Percentiles rank a stretch among this genome's conserved stretches.
phyloP scores from a whole-genome alignment of 495 filamentous ascomycete species.

The Saxophila tyrrhenica region DNA sequence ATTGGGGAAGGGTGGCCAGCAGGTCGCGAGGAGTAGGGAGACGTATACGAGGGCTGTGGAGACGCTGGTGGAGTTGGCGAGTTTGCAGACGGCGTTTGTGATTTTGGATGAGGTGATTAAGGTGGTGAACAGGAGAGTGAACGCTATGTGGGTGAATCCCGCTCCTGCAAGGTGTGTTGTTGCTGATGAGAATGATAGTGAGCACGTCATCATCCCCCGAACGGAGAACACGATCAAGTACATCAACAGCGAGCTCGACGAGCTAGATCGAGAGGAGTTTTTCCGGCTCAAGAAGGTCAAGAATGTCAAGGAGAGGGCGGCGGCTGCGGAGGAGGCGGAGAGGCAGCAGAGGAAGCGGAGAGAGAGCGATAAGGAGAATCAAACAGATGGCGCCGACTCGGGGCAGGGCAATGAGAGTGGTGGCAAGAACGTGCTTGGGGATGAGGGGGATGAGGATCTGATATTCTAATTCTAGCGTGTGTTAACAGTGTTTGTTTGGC shows the following conservation, averaged over 20 bases:
- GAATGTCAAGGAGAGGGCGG: conserved; percentile 85
- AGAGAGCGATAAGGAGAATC: conserved; percentile 34
- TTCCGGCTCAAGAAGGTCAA: conserved; percentile 97
- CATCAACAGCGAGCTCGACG: conserved; percentile 97
- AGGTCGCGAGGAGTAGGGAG: conserved; percentile 88
- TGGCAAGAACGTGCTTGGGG: conserved; percentile 58
- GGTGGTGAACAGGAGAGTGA: conserved; percentile 95
- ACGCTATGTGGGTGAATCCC: conserved; percentile 68
- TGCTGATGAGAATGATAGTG: conserved; percentile 32
- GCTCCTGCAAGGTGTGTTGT: neutral
- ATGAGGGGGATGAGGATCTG: conserved; percentile 83
- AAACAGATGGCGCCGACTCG: conserved; percentile 29
- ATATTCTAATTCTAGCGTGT: conserved; percentile 59
- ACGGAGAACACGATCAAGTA: conserved; percentile 99
- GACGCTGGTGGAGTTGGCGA: conserved; percentile 90
- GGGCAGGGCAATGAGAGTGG: conserved; percentile 22
- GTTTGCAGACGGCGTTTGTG: conserved; percentile 94
- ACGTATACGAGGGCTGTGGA: conserved; percentile 97
- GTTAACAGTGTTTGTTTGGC: neutral
- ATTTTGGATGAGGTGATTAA: conserved; percentile 99
- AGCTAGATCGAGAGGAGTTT: conserved; percentile 96
- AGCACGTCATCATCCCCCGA: conserved; percentile 95
- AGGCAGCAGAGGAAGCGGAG: conserved; percentile 33
- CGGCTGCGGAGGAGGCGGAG: conserved; percentile 51
- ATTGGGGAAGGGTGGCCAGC: conserved; percentile 92